Base-by-base conservation (phyloP, 225 moss, liverwort and hornwort genomes). In the Thuidium tamariscinum region DNA sequence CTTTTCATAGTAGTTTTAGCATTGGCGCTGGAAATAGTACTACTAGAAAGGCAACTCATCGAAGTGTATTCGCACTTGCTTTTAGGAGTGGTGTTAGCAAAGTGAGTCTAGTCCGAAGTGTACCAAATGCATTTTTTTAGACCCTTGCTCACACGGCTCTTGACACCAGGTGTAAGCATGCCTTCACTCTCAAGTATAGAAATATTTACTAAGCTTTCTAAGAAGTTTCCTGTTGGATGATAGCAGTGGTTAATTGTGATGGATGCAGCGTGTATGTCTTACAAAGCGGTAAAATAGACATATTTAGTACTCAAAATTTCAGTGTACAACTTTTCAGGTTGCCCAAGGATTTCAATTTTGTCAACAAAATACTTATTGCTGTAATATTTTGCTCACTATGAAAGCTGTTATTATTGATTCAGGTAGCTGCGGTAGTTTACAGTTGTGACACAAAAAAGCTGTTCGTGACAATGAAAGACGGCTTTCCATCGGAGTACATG, bases 401-500 rank as follows among this genome's bases (percentile, higher is more conserved):
- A 67, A 76, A 49, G 57, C 62, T 41, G 61, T 64, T n/a, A 55
- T 65, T 52, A 59, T 84, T 26, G 41, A 83, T 54, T 54, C 90
- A 99, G 99, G 97, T 99, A 83, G 95, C 91, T 73, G 88, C 95
- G 83, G 96, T 96, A 65, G 99, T 99, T 78, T 99, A 95, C 83
- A 99, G 94, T 52, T 94, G 93, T 80, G 97, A 97, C 84, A 97
- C 92, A 88, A 97, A 74, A 89, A 96, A 91, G 93, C 91, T 99
- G 39, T 99, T 86, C 63, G 95, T 99, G 80, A 92, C 92, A 72
- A 96, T 99, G 97, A 97, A 91, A 82, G 99, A 97, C 39, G 99
- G 97, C 37, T 99, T 99, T 90, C 99, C 99, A 37, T 93, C 97
- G 36, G 96, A 96, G 74, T 99, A 91, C 91, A 93, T 99, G 91